Base-by-base conservation (phyloP, 805 yeast species). In the Starmera pachycereana region DNA sequence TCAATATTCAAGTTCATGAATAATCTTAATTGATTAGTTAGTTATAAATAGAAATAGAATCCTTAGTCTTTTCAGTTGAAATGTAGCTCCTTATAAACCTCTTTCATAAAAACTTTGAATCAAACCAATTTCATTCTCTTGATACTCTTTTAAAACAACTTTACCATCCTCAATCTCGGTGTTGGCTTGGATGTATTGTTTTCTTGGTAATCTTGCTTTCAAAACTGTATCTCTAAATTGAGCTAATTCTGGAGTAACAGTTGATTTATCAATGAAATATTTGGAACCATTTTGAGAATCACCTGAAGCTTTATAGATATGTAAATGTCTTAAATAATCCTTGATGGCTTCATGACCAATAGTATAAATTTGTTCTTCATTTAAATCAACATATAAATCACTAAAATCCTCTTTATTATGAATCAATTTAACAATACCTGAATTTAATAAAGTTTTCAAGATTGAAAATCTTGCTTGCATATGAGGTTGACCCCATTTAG, bases 401-500 rank as follows among this genome's bases (percentile, higher is more conserved):
- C 73, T 67, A 53, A 52, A 78, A 19, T 64, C 69, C 6, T 60
- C 61, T 44, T 71, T 65, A 12, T 71, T 54, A 50, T 69, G 65
- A 31, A 68, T 69, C 38, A 87, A 61, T 37, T 65, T 63, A 25
- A 78, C 78, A 32, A 86, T 79, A 13, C 65, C 72, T 1, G 87
- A 80, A 40, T 76, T 69, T 51, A 82, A 62, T 56, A 84, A 78
- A 12, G 80, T 72, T 63, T 83, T 84, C 71, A 84, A 69, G 49
- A 87, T 86, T 29, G 92, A 85, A 62, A 72, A 87, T 60, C 96
- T 71, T 4, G 95, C 96, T 64, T 86, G 95, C 87, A 86, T 85
- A 58, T 87, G 96, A 12, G 96, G 79, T 64, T 87, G 96, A 28
- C 96, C 96, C 95, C 96, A 87, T 62, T 85, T 86, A 43, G 68